Conservation (phyloP, 768 basidiomycete species). For the Suillus cothurnatus region DNA sequence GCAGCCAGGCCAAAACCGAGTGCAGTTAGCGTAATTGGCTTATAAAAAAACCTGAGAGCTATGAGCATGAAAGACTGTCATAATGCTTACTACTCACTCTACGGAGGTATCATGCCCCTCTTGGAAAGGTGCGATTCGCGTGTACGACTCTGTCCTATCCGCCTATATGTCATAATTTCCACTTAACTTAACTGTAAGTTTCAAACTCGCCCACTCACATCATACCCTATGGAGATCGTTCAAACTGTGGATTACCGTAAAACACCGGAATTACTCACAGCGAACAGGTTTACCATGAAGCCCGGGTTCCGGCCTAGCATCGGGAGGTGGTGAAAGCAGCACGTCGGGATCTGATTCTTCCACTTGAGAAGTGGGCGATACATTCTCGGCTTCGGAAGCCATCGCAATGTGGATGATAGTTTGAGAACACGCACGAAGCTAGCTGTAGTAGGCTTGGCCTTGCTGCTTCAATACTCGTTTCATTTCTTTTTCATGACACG, state of each 20-base stretch:
- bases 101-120: constrained; percentile 81
- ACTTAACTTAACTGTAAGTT: constrained; percentile 15
- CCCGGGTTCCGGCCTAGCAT: constrained; percentile 72
- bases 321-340: constrained; percentile 46
- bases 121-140: constrained; percentile 81
- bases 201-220: constrained; percentile 54
- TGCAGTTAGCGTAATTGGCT: constrained; percentile 77
- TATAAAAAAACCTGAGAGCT: constrained; percentile 77
- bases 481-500: not conserved
- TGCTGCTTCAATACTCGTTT: not conserved
- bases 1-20: constrained; percentile 65
- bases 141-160: constrained; percentile 82
- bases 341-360: constrained; percentile 61
- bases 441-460: not conserved
- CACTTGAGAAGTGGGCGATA: constrained; percentile 42
- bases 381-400: constrained; percentile 10
- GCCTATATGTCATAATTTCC: constrained; percentile 48
- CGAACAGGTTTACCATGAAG: constrained; percentile 75
- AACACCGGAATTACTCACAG: constrained; percentile 54
- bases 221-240: constrained; percentile 61
- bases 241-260: constrained; percentile 3
- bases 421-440: not conserved
- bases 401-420: not conserved
- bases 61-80: constrained; percentile 8
- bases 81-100: constrained; percentile 52